A percentile compares a stretch with the other conserved stretches of the same genome.
phyloP scores from a whole-genome alignment of 768 basidiomycete genomes.

The Amanita subjunquillea region DNA sequence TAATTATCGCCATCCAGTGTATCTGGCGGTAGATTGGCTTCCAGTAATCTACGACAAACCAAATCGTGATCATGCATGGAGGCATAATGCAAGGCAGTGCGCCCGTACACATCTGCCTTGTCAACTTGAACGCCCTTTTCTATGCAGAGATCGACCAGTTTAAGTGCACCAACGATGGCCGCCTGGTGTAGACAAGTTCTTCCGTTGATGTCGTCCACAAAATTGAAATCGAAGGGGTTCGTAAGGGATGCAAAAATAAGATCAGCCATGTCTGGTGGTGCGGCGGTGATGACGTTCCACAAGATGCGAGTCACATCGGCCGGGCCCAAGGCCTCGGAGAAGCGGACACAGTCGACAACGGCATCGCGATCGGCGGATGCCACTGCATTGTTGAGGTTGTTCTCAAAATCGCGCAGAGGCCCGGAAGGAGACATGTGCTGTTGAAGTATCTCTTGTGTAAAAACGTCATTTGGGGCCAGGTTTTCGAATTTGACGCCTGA shows the following conservation, averaged over 20 bases:
- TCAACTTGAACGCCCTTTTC: conserved; percentile 58
- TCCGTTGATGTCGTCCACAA: conserved; percentile 95
- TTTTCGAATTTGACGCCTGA: conserved; percentile 74
- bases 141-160: conserved; percentile 76
- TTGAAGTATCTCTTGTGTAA: conserved; percentile 59
- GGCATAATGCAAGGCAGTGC: conserved; percentile 91
- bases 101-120: conserved; percentile 82
- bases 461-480: conserved; percentile 62
- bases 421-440: conserved; percentile 55
- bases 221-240: conserved; percentile 77
- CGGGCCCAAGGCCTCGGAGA: conserved; percentile 56
- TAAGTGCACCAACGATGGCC: conserved; percentile 70
- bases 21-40: conserved; percentile 54
- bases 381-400: conserved; percentile 73
- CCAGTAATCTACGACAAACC: conserved; percentile 69
- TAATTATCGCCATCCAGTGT: conserved; percentile 88
- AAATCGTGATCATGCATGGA: conserved; percentile 82
- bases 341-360: conserved; percentile 59
- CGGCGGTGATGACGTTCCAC: conserved; percentile 87
- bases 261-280: conserved; percentile 61
- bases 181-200: conserved; percentile 92
- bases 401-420: conserved; percentile 83
- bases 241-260: conserved; percentile 60
- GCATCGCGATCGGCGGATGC: conserved; percentile 46
- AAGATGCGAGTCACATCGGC: conserved; percentile 81